Percentiles rank a stretch among this genome's conserved stretches.
Evolutionary conservation across 176 grass and related monocot species (phyloP).

Genomic region (Metroxylon sagu): DNA sequence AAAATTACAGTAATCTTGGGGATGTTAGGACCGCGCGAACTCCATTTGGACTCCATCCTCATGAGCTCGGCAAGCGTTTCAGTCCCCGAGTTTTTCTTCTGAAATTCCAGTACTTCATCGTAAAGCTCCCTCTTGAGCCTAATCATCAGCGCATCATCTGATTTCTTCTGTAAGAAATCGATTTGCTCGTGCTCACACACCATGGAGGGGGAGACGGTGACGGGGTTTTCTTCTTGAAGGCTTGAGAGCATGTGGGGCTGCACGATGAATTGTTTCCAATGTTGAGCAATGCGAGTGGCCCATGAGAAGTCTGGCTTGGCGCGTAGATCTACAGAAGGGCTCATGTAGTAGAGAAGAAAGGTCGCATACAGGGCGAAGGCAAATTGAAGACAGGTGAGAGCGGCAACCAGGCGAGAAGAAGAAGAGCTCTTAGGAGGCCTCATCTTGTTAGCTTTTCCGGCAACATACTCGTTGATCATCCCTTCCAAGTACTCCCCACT

Average conservation of each 20-base stretch:
- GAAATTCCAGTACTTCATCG: conserved; percentile 63
- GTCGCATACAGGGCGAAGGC: conserved; percentile 92
- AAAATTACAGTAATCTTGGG: conserved; percentile 77
- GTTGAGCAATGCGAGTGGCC: conserved; percentile 67
- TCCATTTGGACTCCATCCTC: conserved; percentile 62
- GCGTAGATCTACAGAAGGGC: conserved; percentile 68
- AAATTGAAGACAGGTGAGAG: conserved; percentile 74
- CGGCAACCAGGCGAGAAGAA: conserved; percentile 46
- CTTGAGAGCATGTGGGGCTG: conserved; percentile 10
- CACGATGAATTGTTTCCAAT: conserved; percentile 63
- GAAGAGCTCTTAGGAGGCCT: conserved; percentile 23
- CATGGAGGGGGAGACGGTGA: conserved; percentile 21
- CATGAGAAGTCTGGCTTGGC: conserved; percentile 67
- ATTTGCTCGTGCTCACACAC: conserved; percentile 92
- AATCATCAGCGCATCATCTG: conserved; percentile 57
- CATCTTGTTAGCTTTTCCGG: conserved; percentile 24
- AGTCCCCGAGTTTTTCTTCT: conserved; percentile 40
- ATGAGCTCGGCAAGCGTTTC: conserved; percentile 75
- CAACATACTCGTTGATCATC: conserved; percentile 51
- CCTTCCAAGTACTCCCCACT: conserved; percentile 60
- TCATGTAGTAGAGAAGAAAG: conserved; percentile 99
- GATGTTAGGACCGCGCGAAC: neutral
- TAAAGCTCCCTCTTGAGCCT: conserved; percentile 86
- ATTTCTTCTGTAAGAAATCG: conserved; percentile 97
- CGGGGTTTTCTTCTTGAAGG: conserved; percentile 22